Evolutionary conservation across 805 yeast species (phyloP).

Genomic region (Cyberlindnera lachancei): DNA sequence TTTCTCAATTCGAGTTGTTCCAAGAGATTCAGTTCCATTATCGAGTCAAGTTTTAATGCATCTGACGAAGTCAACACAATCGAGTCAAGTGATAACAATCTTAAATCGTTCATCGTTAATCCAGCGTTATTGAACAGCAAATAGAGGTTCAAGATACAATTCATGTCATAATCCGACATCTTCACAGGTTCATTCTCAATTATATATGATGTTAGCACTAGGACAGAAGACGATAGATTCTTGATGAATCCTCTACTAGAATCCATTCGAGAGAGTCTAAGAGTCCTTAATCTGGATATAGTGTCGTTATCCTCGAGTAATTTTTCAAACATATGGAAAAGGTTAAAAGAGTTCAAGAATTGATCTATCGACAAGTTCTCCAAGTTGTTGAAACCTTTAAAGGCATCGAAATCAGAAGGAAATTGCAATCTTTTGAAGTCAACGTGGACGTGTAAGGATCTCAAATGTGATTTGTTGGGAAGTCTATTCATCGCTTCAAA

Average conservation of each 20-base stretch:
- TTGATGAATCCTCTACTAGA: slow-evolving; percentile 11
- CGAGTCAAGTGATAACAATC: slow-evolving; percentile 11
- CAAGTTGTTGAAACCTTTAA: slow-evolving; percentile 24
- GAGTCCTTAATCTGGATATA: slow-evolving; percentile 6
- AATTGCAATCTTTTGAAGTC: slow-evolving; percentile 20
- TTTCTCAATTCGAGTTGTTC: slow-evolving; percentile 26
- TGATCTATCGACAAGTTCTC: slow-evolving; percentile 30
- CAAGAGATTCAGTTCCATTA: slow-evolving; percentile 14
- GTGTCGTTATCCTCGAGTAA: slow-evolving; percentile 7
- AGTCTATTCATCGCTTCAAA: slow-evolving; percentile 24
- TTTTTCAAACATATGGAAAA: slow-evolving; percentile 17
- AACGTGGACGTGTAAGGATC: slow-evolving; percentile 25
- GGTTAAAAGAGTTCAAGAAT: slow-evolving; percentile 23
- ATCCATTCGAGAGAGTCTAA: slow-evolving; percentile 13
- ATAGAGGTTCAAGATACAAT: slow-evolving; percentile 8
- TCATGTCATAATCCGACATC: slow-evolving; percentile 13
- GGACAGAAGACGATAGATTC: slow-evolving; percentile 9
- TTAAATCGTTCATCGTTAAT: slow-evolving; percentile 3
- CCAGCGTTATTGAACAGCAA: slow-evolving; percentile 6
- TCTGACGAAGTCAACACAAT: slow-evolving; percentile 11
- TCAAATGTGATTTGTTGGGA: slow-evolving; percentile 24
- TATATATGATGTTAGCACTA: slow-evolving; percentile 16
- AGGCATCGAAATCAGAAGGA: slow-evolving; percentile 6
- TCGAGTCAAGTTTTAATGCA: slow-evolving; percentile 6
- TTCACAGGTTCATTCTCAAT: slow-evolving; percentile 10